Percentiles rank a stretch among this genome's conserved stretches.
Conservation (phyloP, 305 asterid species). For the Rubia tinctorum region DNA sequence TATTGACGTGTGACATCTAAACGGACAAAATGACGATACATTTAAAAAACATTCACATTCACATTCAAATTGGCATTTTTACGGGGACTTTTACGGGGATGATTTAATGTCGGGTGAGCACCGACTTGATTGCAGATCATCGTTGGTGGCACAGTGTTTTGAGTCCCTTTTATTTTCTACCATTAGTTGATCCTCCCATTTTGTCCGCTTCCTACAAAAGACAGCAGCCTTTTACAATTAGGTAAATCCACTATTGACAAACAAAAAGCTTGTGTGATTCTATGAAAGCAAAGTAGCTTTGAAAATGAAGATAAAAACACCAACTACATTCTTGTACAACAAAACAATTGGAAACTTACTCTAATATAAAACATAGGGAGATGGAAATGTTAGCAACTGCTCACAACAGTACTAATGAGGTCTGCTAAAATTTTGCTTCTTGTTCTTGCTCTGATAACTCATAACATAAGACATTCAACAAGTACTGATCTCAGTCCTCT, state of each 20-base stretch:
- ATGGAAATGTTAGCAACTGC: not conserved
- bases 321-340: not conserved
- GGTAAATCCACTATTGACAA: constrained; percentile 21
- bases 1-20: too few relatives aligned
- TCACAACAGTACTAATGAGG: constrained; percentile 11
- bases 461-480: constrained; percentile 6
- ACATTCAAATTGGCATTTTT: too few relatives aligned
- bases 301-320: constrained; percentile 11
- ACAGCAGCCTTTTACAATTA: constrained; percentile 11
- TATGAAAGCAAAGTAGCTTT: constrained; percentile 11
- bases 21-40: too few relatives aligned
- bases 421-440: not conserved
- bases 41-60: too few relatives aligned
- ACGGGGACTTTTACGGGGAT: too few relatives aligned
- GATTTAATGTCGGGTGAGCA: too few relatives aligned
- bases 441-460: not conserved
- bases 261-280: constrained; percentile 7
- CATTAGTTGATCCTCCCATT: not conserved
- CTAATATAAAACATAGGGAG: not conserved
- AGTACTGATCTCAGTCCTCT: constrained; percentile 10
- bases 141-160: not conserved
- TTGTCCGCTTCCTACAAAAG: constrained; percentile 1
- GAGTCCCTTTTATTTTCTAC: not conserved
- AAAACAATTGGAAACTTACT: not conserved
- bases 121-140: too few relatives aligned